Conservation (phyloP, 2,329 filamentous ascomycete genomes). For the Hymenoscyphus infarciens region DNA sequence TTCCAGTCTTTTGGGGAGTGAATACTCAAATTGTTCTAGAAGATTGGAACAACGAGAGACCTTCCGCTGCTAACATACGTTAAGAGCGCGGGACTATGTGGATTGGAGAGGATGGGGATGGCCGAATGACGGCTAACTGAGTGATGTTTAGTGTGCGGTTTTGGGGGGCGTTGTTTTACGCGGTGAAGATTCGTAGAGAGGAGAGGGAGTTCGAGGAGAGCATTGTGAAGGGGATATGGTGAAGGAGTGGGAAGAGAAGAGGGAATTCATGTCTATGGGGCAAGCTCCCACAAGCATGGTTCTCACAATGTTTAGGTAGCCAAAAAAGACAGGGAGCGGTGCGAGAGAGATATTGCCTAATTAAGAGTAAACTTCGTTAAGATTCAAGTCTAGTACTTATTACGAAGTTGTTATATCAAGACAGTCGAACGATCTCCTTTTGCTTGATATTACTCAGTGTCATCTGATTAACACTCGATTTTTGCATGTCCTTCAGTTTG, state of each 20-base stretch:
- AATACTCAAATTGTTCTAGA: background rate
- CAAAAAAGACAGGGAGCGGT: too few species aligned
- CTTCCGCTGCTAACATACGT: too few species aligned
- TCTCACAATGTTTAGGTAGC: too few species aligned
- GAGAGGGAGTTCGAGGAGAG: slow-evolving; percentile 6
- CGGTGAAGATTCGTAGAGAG: slow-evolving; percentile 5
- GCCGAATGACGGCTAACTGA: background rate
- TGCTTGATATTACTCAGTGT: background rate
- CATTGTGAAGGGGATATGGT: background rate
- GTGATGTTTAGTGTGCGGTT: slow-evolving; percentile 5
- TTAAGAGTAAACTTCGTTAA: too few species aligned
- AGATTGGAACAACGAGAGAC: background rate
- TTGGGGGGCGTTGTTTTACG: slow-evolving; percentile 9
- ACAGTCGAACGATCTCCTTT: background rate
- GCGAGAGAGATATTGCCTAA: too few species aligned
- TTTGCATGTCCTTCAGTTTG: background rate
- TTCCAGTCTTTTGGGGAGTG: background rate
- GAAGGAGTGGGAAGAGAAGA: background rate
- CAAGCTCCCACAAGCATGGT: too few species aligned
- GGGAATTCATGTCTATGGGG: too few species aligned
- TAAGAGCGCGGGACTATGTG: too few species aligned
- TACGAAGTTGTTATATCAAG: background rate
- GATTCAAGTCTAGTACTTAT: background rate
- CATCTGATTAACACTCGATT: background rate
- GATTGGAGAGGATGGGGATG: too few species aligned